A percentile compares a stretch with the other conserved stretches of the same genome.
These are phyloP conservation scores for Podila epicladia DNA, from an alignment of 192 early-diverging fungal species.

Conservation along the genomic window DNA sequence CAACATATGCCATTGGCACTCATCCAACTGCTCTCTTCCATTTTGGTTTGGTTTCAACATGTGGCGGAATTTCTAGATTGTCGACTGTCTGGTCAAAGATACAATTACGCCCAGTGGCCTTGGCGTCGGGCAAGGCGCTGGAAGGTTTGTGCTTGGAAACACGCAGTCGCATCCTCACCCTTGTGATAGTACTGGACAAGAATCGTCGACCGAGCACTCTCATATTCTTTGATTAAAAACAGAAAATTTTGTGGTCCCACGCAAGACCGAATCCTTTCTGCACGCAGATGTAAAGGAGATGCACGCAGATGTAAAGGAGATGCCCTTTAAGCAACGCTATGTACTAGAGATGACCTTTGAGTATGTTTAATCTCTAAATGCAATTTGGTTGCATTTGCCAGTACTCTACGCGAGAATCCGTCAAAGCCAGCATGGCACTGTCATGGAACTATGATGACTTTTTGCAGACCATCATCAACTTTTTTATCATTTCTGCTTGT, in stretches of 20 bases:
- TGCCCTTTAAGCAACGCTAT: too few species aligned
- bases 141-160: not conserved
- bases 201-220: too few species aligned
- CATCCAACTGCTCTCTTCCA: not conserved
- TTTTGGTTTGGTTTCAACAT: not conserved
- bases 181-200: too few species aligned
- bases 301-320: conserved; percentile 19
- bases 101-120: conserved; percentile 63
- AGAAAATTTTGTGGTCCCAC: conserved; percentile 40
- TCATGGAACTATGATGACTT: conserved; percentile 71
- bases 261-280: conserved; percentile 7
- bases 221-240: too few species aligned
- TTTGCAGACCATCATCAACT: conserved; percentile 71
- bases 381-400: not conserved
- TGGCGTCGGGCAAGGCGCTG: conserved; percentile 60
- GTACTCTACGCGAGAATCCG: conserved; percentile 36
- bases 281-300: conserved; percentile 21
- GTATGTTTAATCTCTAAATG: too few species aligned
- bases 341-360: too few species aligned
- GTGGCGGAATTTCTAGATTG: conserved; percentile 17
- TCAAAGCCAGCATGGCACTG: conserved; percentile 58
- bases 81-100: conserved; percentile 58
- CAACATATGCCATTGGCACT: not conserved
- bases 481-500: conserved; percentile 65
- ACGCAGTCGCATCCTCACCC: too few species aligned